Evolutionary conservation across 2,329 filamentous ascomycete genomes (phyloP), one percentile per base, ranked within the genome.

Genomic region (Aspergillus floridensis): DNA sequence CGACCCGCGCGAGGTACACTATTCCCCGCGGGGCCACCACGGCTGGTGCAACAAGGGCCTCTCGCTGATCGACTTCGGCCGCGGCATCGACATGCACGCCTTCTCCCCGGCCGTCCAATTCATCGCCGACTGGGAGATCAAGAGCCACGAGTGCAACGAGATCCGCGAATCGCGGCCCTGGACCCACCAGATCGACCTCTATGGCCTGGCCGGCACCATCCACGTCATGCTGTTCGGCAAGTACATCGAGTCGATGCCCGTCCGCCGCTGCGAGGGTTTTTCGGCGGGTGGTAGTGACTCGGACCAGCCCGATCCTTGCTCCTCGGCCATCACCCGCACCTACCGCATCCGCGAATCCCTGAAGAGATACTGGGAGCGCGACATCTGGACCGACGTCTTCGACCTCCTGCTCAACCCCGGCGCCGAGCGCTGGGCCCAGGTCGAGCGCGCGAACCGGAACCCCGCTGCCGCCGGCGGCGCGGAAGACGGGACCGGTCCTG

Each of bases 161-260:
- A 96, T 98, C 85, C 89, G 93, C 50, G 93, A 99, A 77, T 85
- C 92, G 58, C 85, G 93, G 1, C 92, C 93, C 0, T 99, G 95
- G 95, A 98, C 93, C 1, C 97, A 92, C 80, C 95, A 99, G 74
- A 91, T 97, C 66, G 95, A 99, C 79, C 96, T 98, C 69, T 91
- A 96, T 74, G 95, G 95, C 12, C 83, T 97, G 0, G 95, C 95
- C 0, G 92, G 92, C 4, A 90, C 91, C 24, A 81, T 98, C 4
- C 92, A 99, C 76, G 89, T 87, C 48, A 84, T 99, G 67, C 84
- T 99, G 3, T 99, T 97, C 72, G 93, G 95, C 10, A 92, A 91
- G 71, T 98, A 98, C 77, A 95, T 99, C 68, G 91, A 96, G 72
- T 96, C 92, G 0, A 73, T 83, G 1, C 80, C 72, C 2, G 38